A percentile compares a stretch with the other conserved stretches of the same genome.
Conservation (phyloP, 2,329 filamentous ascomycete species). For the Diaporthe batatas region DNA sequence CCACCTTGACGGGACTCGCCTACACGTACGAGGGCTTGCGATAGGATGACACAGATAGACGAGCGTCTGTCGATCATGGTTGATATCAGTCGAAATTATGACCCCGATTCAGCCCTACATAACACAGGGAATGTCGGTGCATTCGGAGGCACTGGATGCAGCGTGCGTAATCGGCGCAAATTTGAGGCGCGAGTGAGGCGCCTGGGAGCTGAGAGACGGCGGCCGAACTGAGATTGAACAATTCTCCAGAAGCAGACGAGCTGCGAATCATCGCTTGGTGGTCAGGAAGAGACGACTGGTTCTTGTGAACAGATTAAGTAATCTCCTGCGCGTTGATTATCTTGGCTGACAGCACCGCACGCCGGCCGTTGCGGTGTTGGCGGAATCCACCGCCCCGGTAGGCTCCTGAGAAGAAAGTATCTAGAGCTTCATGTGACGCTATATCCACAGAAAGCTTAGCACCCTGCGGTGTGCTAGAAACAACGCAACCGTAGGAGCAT, state of each 20-base stretch:
- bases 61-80: conserved; percentile 30
- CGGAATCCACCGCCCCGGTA: conserved; percentile 30
- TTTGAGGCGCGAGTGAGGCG: neutral
- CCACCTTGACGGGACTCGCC: conserved; percentile 39
- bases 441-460: conserved; percentile 5
- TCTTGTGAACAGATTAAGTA: neutral
- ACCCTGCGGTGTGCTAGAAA: conserved; percentile 29
- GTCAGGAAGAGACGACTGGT: neutral
- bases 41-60: conserved; percentile 28
- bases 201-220: neutral
- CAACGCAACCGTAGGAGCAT: conserved; percentile 27
- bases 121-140: conserved; percentile 7
- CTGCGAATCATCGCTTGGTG: neutral
- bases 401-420: conserved; percentile 17
- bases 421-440: conserved; percentile 17
- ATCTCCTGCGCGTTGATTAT: conserved; percentile 1
- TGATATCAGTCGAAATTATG: conserved; percentile 10
- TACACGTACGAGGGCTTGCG: conserved; percentile 27
- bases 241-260: neutral
- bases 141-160: conserved; percentile 9
- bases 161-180: conserved; percentile 1
- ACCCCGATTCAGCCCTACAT: conserved; percentile 25
- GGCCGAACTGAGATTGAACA: neutral
- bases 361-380: conserved; percentile 23
- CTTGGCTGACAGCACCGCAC: conserved; percentile 29